Conservation (phyloP, 2,329 filamentous ascomycete species). For the Colletotrichum sp. region DNA sequence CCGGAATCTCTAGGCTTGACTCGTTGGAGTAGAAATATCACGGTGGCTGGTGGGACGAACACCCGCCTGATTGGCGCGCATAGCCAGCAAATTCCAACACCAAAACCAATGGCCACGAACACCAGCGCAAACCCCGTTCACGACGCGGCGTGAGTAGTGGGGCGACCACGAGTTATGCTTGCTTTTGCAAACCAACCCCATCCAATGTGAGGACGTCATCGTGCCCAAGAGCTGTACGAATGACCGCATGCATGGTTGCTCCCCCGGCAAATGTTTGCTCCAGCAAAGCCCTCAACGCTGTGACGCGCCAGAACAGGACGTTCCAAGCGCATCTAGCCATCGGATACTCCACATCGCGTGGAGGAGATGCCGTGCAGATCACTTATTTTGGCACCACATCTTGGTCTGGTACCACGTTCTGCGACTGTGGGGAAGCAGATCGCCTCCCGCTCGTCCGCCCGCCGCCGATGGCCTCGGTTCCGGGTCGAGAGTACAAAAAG, state of each 20-base stretch:
- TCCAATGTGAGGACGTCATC: constrained; percentile 7
- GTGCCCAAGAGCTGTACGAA: neutral
- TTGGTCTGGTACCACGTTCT: neutral
- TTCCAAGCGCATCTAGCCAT: neutral
- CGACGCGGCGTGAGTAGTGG: neutral
- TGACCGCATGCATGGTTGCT: neutral
- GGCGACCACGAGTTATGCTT: neutral
- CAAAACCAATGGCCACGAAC: neutral
- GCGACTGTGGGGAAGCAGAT: neutral
- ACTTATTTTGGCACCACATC: no score
- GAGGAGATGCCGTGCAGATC: neutral
- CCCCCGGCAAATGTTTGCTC: neutral
- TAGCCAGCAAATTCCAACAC: neutral
- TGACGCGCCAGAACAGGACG: neutral
- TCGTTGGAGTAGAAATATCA: neutral
- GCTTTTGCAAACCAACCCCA: neutral
- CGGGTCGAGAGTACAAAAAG: neutral
- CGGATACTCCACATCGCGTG: neutral
- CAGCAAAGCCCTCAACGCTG: neutral
- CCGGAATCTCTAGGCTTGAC: neutral
- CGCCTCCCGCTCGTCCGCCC: neutral
- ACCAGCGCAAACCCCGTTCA: neutral
- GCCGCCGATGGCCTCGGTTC: neutral
- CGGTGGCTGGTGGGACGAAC: neutral
- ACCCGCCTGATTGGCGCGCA: neutral